Base-by-base conservation (phyloP, 2,329 filamentous ascomycete species). In the Aureobasidium uvarum region DNA sequence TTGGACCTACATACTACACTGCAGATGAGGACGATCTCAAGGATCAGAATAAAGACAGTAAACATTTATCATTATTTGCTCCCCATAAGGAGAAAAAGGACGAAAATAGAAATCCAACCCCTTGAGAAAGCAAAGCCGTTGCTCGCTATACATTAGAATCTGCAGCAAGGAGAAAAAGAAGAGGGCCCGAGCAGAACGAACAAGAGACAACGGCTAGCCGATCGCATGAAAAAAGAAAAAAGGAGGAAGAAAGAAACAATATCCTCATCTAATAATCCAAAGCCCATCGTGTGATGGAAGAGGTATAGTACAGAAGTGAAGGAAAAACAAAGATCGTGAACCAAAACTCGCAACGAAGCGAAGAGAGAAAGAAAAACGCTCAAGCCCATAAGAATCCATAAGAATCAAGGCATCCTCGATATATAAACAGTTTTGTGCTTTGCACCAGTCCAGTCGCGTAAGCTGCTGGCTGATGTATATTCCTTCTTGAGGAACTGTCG, bases 291-390 rank as follows among this genome's bases (percentile, higher is more conserved):
- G 31, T 48, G 33, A 46, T 33, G 36, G 45, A 13, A 36, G 33
- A 62, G 58, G 58, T 62, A 62, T 62, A 62, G 36, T 51, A 62
- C 58, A 62, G 46, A 60, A 48, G 20, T 14, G 56, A 60, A 60
- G 38, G 33, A 43, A 58, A 7, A 55, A 14, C 20, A 55, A 33
- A 54, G 10, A 16, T 10, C 18, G 31, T 54, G 23, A 25, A 55
- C 18, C 25, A 10, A 28, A 25, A 55, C 36, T 55, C 52, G 52
- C 52, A n/a, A 14, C 39, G 20, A 54, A n/a, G 52, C 23, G 38
- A 58, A 31, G 33, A 43, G 11, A 20, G 18, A 6, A 50, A 28
- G 11, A 31, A 39, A 60, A 60, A 39, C n/a, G 25, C 18, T 38
- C 11, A 20, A 60, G 33, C 41, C 23, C 39, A 28, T 50, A 13